Evolutionary conservation across 257 asterid species (phyloP), one percentile per base, ranked within the genome.

Genomic region (Voacanga thouarsii): DNA sequence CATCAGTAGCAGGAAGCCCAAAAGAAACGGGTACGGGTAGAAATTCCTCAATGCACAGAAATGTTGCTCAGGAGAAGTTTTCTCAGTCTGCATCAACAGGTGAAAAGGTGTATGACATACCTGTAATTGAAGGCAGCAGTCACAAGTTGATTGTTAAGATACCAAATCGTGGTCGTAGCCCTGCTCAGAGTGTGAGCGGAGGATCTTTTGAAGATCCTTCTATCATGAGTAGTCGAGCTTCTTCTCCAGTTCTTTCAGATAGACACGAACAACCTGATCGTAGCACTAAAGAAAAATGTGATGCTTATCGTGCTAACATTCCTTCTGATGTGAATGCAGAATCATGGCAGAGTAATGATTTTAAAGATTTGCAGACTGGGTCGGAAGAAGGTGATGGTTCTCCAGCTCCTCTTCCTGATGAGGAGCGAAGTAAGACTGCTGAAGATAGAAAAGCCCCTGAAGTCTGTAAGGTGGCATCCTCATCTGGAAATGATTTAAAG

Each of bases 131-230:
- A 63, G 91, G 84, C 28, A 80, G 74, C 77, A 83, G 59, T 85
- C 96, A 87, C 75, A 95, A 89, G 89, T 83, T 95, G 78, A 85
- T 89, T 82, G 99, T 91, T 57, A 93, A 95, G 90, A 86, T 93
- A 69, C 90, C 94, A 72, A 95, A 82, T 77, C 80, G 88, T 45
- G 86, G 87, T 2, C 86, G 88, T 23, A 90, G 97, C 82, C 97
- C 99, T 56, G 85, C 86, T 41, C 97, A 84, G 70, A 88, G 93
- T 75, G 85, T 74, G 23, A 75, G 82, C 76, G 92, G 85, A 59
- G 94, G 81, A 63, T 87, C 92, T 9, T 82, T 47, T 30, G 97
- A 86, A 79, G 94, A 90, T 79, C 85, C 86, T 76, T 68, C 87
- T 26, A 37, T 69, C 82, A 83, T 79, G 81, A 88, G 86, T 73